These are phyloP conservation scores for Fusarium abutilonis DNA, from an alignment of 2,329 filamentous ascomycete species.

Conservation along the genomic window DNA sequence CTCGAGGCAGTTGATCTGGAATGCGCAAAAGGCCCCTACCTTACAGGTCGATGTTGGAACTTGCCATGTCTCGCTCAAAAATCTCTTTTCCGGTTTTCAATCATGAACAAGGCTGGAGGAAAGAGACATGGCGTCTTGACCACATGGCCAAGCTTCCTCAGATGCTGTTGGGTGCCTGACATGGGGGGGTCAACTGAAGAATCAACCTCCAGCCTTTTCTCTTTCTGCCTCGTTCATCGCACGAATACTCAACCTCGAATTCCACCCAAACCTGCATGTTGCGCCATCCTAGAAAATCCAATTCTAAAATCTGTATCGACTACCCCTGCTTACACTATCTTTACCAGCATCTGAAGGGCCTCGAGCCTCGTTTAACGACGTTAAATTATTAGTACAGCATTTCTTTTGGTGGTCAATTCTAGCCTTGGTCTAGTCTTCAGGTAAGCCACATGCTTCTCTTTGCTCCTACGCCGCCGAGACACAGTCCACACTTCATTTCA, in stretches of 20 bases:
- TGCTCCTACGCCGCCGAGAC: slow-evolving; percentile 34
- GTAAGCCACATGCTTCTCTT: slow-evolving; percentile 38
- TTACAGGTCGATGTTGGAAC: neutral
- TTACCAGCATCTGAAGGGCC: slow-evolving; percentile 11
- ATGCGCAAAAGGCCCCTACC: slow-evolving; percentile 15
- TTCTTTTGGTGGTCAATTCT: slow-evolving; percentile 32
- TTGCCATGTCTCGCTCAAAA: slow-evolving; percentile 5
- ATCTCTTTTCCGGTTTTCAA: slow-evolving; percentile 22
- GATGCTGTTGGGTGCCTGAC: neutral
- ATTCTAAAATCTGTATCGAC: slow-evolving; percentile 20
- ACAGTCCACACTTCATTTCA: slow-evolving; percentile 39
- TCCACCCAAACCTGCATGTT: slow-evolving; percentile 21
- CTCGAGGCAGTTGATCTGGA: slow-evolving; percentile 31
- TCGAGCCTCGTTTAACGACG: slow-evolving; percentile 9
- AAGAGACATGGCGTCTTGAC: slow-evolving; percentile 11
- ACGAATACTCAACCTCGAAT: slow-evolving; percentile 12
- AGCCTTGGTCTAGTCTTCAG: slow-evolving; percentile 31
- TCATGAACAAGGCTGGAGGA: slow-evolving; percentile 5
- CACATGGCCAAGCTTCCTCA: slow-evolving; percentile 25
- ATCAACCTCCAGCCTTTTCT: slow-evolving; percentile 18
- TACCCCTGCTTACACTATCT: slow-evolving; percentile 13
- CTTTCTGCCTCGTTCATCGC: slow-evolving; percentile 12
- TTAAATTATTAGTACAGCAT: slow-evolving; percentile 27
- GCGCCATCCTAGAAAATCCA: slow-evolving; percentile 34
- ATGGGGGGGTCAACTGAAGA: slow-evolving; percentile 2